Percentiles rank a stretch among this genome's conserved stretches.
These are phyloP conservation scores for Paecilomyces sp. DNA, from an alignment of 2,329 filamentous ascomycete species.

Conservation along the genomic window DNA sequence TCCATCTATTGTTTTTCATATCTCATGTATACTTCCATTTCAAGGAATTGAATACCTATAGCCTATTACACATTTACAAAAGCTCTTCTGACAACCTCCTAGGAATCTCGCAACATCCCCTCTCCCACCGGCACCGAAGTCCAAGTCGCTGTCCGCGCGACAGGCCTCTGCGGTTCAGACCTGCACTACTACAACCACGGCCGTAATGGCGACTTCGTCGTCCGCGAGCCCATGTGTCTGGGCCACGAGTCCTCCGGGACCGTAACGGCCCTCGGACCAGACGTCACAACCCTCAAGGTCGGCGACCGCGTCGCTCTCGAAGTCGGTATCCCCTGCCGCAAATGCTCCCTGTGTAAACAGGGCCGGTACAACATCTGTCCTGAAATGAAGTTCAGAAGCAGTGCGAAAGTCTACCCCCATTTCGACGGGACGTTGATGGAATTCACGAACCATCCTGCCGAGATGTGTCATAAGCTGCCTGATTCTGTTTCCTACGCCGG, in stretches of 20 bases:
- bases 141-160: slow-evolving; percentile 57
- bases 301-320: slow-evolving; percentile 90
- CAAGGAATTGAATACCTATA: background rate
- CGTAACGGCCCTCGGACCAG: slow-evolving; percentile 61
- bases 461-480: slow-evolving; percentile 54
- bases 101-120: slow-evolving; percentile 48
- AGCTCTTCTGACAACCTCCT: slow-evolving; percentile 7
- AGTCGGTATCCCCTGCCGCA: slow-evolving; percentile 77
- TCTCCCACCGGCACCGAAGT: slow-evolving; percentile 49
- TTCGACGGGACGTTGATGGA: slow-evolving; percentile 59
- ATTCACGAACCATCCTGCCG: slow-evolving; percentile 54
- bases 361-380: slow-evolving; percentile 58
- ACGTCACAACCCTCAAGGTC: slow-evolving; percentile 54
- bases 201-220: slow-evolving; percentile 77
- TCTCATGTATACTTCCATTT: background rate
- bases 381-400: slow-evolving; percentile 51
- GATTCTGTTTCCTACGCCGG: slow-evolving; percentile 46
- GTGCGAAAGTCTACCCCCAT: slow-evolving; percentile 55
- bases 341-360: slow-evolving; percentile 48
- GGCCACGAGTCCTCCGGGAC: slow-evolving; percentile 74
- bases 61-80: background rate
- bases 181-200: slow-evolving; percentile 83
- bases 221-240: slow-evolving; percentile 74
- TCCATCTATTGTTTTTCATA: background rate
- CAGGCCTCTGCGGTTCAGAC: slow-evolving; percentile 65